These are phyloP conservation scores for Petasospora fabianii DNA, from an alignment of 1,139 yeast genomes.

Conservation along the genomic window DNA sequence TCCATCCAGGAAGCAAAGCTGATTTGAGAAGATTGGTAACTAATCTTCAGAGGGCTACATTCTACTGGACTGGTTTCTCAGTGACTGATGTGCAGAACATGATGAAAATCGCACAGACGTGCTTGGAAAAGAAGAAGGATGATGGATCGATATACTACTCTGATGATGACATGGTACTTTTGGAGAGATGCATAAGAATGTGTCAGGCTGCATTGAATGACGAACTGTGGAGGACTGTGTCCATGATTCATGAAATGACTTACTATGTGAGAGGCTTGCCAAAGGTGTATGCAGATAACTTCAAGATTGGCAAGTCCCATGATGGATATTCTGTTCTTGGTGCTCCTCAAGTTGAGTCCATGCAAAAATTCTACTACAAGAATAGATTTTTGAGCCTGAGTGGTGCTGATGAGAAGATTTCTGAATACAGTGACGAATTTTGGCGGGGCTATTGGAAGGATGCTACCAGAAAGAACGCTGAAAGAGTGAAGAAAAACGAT, in stretches of 20 bases:
- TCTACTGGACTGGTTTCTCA: slow-evolving; percentile 72
- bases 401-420: slow-evolving; percentile 32
- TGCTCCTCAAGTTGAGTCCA: slow-evolving; percentile 52
- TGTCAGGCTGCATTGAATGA: slow-evolving; percentile 49
- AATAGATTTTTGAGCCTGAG: slow-evolving; percentile 40
- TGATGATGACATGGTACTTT: slow-evolving; percentile 36
- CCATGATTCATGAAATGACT: slow-evolving; percentile 61
- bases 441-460: slow-evolving; percentile 54
- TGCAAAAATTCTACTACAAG: slow-evolving; percentile 53
- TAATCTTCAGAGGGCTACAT: slow-evolving; percentile 63
- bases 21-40: slow-evolving; percentile 55
- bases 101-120: slow-evolving; percentile 44
- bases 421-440: slow-evolving; percentile 37
- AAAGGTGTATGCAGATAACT: slow-evolving; percentile 35
- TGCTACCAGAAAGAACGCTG: slow-evolving; percentile 34
- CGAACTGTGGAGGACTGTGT: slow-evolving; percentile 52
- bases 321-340: slow-evolving; percentile 45
- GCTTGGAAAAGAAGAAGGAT: slow-evolving; percentile 39
- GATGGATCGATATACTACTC: slow-evolving; percentile 33
- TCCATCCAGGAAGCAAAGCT: slow-evolving; percentile 52
- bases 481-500: slow-evolving; percentile 24
- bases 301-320: slow-evolving; percentile 39
- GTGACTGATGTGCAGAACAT: slow-evolving; percentile 51
- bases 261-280: slow-evolving; percentile 48
- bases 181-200: slow-evolving; percentile 40